Conservation (phyloP, 768 basidiomycete genomes). For the Podaxis mareebaensis region DNA sequence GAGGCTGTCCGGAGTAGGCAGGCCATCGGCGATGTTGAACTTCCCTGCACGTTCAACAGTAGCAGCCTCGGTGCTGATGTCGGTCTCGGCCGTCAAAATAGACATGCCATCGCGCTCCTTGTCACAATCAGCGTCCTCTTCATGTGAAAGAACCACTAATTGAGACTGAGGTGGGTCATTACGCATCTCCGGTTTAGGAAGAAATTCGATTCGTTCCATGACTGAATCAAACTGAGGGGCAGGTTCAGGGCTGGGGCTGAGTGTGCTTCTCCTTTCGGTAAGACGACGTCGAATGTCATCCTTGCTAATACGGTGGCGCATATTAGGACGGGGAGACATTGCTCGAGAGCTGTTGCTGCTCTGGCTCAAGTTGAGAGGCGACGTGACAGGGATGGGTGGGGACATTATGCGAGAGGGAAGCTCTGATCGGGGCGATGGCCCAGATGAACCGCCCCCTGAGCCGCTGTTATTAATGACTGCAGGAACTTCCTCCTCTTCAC, state of each 20-base stretch:
- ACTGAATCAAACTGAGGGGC: slow-evolving; percentile 6
- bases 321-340: slow-evolving; percentile 20
- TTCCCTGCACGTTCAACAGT: slow-evolving; percentile 51
- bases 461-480: neutral
- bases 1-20: slow-evolving; percentile 19
- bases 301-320: slow-evolving; percentile 49
- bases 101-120: slow-evolving; percentile 40
- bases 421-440: slow-evolving; percentile 4
- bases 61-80: slow-evolving; percentile 50
- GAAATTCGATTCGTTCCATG: slow-evolving; percentile 8
- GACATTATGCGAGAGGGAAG: neutral
- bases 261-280: slow-evolving; percentile 42
- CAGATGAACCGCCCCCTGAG: neutral
- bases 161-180: neutral
- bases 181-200: neutral
- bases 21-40: slow-evolving; percentile 25
- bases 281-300: slow-evolving; percentile 55
- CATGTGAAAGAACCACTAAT: neutral
- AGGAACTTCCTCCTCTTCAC: slow-evolving; percentile 7
- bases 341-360: slow-evolving; percentile 10
- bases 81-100: slow-evolving; percentile 39
- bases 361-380: slow-evolving; percentile 15
- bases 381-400: slow-evolving; percentile 11
- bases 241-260: slow-evolving; percentile 35
- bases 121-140: slow-evolving; percentile 22